Percentiles rank a stretch among this genome's conserved stretches.
Conservation (phyloP, 208 protist species). For the Acanthamoeba triangularis region DNA sequence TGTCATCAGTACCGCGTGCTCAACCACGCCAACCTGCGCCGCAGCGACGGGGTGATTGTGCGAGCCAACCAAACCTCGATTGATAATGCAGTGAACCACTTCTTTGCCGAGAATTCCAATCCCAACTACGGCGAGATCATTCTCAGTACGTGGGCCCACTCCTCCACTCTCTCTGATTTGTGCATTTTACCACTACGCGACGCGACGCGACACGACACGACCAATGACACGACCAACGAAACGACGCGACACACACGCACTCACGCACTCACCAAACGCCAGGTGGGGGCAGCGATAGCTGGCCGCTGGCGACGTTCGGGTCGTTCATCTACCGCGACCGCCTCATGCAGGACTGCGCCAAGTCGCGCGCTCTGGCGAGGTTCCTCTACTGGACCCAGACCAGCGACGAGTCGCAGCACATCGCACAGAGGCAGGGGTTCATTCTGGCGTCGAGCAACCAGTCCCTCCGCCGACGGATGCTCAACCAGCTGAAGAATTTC, state of each 20-base stretch:
- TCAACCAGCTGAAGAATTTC: not conserved
- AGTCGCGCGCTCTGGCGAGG: not conserved
- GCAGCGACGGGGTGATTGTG: not conserved
- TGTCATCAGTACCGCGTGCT: not conserved
- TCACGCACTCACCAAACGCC: not conserved
- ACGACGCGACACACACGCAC: no score
- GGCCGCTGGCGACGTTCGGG: not conserved
- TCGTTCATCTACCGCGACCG: not conserved
- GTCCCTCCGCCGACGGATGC: not conserved
- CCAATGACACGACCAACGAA: not conserved
- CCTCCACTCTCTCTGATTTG: no score
- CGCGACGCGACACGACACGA: no score
- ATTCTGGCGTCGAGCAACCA: not conserved
- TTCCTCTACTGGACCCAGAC: not conserved
- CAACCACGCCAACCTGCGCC: not conserved
- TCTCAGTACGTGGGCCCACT: not conserved
- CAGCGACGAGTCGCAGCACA: not conserved
- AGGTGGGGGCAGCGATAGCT: not conserved
- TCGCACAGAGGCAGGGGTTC: not conserved
- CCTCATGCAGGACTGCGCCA: not conserved
- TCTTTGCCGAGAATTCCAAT: not conserved
- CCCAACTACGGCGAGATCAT: not conserved
- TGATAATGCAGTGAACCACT: not conserved
- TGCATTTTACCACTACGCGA: no score
- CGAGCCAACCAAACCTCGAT: not conserved